These are phyloP conservation scores for Didymosphaeria variabile DNA, from an alignment of 2,329 filamentous ascomycete genomes.

Conservation along the genomic window DNA sequence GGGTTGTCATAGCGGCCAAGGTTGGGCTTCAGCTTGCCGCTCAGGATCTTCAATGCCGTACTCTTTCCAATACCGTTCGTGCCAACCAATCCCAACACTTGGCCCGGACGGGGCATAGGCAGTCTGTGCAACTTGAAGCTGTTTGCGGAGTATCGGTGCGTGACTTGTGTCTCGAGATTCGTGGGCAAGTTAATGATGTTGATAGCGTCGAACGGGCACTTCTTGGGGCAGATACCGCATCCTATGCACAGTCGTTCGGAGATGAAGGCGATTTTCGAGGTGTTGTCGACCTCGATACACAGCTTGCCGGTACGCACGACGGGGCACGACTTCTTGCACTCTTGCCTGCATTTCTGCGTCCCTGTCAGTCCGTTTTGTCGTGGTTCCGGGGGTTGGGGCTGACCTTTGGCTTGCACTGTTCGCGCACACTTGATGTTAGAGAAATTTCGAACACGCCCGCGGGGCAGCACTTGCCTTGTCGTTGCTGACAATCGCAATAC, in stretches of 20 bases:
- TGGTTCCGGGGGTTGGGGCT: slow-evolving; percentile 31
- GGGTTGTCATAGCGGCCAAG: slow-evolving; percentile 94
- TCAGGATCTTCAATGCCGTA: slow-evolving; percentile 98
- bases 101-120: slow-evolving; percentile 93
- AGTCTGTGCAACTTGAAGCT: slow-evolving; percentile 99
- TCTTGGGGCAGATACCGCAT: slow-evolving; percentile 99
- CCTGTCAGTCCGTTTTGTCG: slow-evolving; percentile 31
- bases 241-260: slow-evolving; percentile 96
- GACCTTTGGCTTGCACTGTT: slow-evolving; percentile 88
- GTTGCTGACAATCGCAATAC: slow-evolving; percentile 98
- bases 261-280: slow-evolving; percentile 96
- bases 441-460: slow-evolving; percentile 46
- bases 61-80: slow-evolving; percentile 99
- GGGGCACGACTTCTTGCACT: slow-evolving; percentile 98
- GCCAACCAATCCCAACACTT: slow-evolving; percentile 94
- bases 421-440: slow-evolving; percentile 54
- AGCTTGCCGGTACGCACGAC: slow-evolving; percentile 97
- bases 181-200: slow-evolving; percentile 99
- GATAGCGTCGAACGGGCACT: slow-evolving; percentile 98
- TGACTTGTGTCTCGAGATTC: slow-evolving; percentile 97
- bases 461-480: slow-evolving; percentile 77
- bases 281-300: slow-evolving; percentile 89
- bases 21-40: slow-evolving; percentile 98
- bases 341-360: slow-evolving; percentile 93
- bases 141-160: slow-evolving; percentile 98